Evolutionary conservation across 2,329 filamentous ascomycete species (phyloP), one percentile per base, ranked within the genome.

Genomic region (Thermoascus crustaceus): DNA sequence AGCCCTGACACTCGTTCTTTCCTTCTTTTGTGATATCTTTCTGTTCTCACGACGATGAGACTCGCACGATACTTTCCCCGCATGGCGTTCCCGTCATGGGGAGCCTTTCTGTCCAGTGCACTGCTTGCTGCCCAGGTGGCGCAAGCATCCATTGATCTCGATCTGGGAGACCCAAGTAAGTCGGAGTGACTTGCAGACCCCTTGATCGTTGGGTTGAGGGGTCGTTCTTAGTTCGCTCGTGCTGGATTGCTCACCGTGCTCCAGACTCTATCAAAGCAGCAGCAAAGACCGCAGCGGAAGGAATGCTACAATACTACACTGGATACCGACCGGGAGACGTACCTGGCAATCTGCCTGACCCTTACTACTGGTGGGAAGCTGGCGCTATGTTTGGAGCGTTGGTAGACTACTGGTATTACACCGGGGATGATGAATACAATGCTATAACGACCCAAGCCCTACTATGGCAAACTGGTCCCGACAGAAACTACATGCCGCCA

Each of bases 381-480:
- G 81, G 81, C 32, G 80, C 80, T 36, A 74, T 87, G 63, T 74
- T 72, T 49, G 66, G 64, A 8, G 65, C 79, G 2, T 64, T 89
- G 44, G 67, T 89, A 37, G 81, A 89, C 48, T 89, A 89, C 57
- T 89, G 82, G 82, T 82, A 80, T 53, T 83, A 84, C 53, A 87
- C 83, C 0, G 78, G 76, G 9, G 82, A 88, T 53, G 62, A 70
- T 4, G 68, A 71, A 26, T 87, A 82, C 63, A 86, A 86, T 53
- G 63, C 78, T n/a, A 63, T 83, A 26, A 73, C 76, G 6, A 71
- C 68, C 17, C 68, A 82, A 43, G 85, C 73, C 4, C 65, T 93
- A 40, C 67, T 86, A 20, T 76, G 75, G 53, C 85, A 91, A 58
- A 73, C 78, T 24, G 84, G 84, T 32, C 71, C 75, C 2, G 69